These are phyloP conservation scores for Dothideomycetidae sp. DNA, from an alignment of 2,329 filamentous ascomycete genomes.

Conservation along the genomic window DNA sequence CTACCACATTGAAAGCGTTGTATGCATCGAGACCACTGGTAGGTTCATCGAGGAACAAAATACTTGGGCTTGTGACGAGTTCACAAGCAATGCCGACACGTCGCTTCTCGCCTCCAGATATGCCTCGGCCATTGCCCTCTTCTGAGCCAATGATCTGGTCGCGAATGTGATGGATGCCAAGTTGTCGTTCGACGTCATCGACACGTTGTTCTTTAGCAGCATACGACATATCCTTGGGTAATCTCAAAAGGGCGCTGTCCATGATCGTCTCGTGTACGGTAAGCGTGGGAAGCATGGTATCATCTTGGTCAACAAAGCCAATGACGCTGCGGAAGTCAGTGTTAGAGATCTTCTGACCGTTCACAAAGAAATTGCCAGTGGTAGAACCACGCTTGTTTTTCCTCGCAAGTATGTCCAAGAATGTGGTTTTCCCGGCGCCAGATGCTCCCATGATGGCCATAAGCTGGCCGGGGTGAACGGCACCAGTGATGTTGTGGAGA, in stretches of 20 bases:
- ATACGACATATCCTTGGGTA: slow-evolving; percentile 84
- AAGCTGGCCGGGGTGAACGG: slow-evolving; percentile 87
- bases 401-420: slow-evolving; percentile 85
- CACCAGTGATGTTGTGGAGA: slow-evolving; percentile 62
- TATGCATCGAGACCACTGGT: slow-evolving; percentile 92
- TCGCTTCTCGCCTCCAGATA: slow-evolving; percentile 92
- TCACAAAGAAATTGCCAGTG: slow-evolving; percentile 75
- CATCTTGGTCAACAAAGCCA: slow-evolving; percentile 95
- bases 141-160: slow-evolving; percentile 94
- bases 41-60: slow-evolving; percentile 91
- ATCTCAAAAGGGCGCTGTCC: slow-evolving; percentile 76
- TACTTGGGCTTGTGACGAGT: slow-evolving; percentile 90
- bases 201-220: slow-evolving; percentile 82
- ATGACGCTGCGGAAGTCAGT: slow-evolving; percentile 80
- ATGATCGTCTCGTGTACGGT: slow-evolving; percentile 97
- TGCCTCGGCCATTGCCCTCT: slow-evolving; percentile 83
- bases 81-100: slow-evolving; percentile 96
- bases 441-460: slow-evolving; percentile 98
- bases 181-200: slow-evolving; percentile 84
- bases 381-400: slow-evolving; percentile 87
- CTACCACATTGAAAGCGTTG: slow-evolving; percentile 96
- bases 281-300: slow-evolving; percentile 87
- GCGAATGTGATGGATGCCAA: slow-evolving; percentile 86
- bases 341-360: slow-evolving; percentile 78
- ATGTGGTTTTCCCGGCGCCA: slow-evolving; percentile 92